A percentile compares a stretch with the other conserved stretches of the same genome.
phyloP scores from a whole-genome alignment of 139 green algal genomes.

The Edaphochlamys debaryana region DNA sequence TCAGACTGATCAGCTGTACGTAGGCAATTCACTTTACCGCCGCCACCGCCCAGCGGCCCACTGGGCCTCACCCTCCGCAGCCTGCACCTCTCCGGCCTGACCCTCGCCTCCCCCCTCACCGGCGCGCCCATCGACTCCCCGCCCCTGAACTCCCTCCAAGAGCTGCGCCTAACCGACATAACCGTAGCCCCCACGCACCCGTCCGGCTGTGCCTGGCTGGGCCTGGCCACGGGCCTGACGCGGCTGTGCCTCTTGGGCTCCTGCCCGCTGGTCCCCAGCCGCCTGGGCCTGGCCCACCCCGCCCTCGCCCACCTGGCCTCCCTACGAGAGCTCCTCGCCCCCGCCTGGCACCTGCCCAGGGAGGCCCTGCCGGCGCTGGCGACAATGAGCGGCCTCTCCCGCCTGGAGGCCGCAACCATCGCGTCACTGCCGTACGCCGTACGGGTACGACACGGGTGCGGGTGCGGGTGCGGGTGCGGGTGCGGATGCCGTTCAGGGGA shows the following conservation, averaged over 20 bases:
- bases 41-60: too few species aligned
- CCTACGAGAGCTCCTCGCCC: background rate
- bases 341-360: background rate
- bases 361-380: background rate
- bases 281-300: constrained; percentile 22
- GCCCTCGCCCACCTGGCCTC: background rate
- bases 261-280: background rate
- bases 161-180: background rate
- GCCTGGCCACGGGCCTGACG: background rate
- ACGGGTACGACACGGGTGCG: background rate
- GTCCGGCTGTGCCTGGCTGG: background rate
- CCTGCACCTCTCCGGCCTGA: background rate
- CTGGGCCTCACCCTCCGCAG: background rate
- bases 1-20: too few species aligned
- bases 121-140: background rate
- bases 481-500: background rate
- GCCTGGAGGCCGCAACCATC: background rate
- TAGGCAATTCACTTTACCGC: too few species aligned
- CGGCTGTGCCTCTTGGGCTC: background rate
- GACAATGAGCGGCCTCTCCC: background rate
- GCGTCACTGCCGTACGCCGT: constrained; percentile 14
- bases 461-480: too few species aligned
- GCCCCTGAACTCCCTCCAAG: background rate
- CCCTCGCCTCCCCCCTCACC: background rate
- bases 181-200: background rate